Evolutionary conservation across 495 filamentous ascomycete genomes (phyloP).

Genomic region (Collariella sp.): DNA sequence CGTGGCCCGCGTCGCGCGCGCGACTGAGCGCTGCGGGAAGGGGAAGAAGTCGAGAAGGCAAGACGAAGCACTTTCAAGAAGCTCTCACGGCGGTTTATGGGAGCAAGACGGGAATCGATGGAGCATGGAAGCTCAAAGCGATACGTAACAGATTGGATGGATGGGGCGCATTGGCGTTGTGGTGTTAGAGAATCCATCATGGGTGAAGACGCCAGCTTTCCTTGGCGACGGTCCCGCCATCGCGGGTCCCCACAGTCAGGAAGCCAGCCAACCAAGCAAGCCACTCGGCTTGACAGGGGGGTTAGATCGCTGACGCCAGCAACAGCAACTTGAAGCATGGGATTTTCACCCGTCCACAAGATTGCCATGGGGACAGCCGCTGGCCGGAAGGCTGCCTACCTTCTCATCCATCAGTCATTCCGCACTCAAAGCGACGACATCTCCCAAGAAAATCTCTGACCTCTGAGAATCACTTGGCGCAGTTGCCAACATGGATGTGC

Average conservation of each 20-base stretch:
- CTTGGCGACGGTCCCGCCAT: neutral
- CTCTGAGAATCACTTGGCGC: too few species aligned
- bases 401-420: too few species aligned
- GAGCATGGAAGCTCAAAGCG: constrained; percentile 16
- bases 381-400: too few species aligned
- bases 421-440: too few species aligned
- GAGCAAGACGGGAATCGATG: neutral
- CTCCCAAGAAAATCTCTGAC: too few species aligned
- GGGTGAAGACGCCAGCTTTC: constrained; percentile 18
- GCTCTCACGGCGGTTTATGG: constrained; percentile 5
- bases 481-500: too few species aligned
- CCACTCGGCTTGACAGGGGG: too few species aligned
- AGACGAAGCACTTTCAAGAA: neutral
- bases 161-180: neutral
- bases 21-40: neutral
- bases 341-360: too few species aligned
- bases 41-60: neutral
- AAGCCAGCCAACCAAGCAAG: neutral
- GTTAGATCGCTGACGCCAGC: too few species aligned
- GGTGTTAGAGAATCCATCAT: constrained; percentile 3
- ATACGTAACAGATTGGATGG: neutral
- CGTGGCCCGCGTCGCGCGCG: constrained; percentile 8
- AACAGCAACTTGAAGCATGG: too few species aligned
- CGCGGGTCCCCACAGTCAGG: neutral
- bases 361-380: too few species aligned